Evolutionary conservation across 495 filamentous ascomycete species (phyloP).

Genomic region (Haplographium delicatum): DNA sequence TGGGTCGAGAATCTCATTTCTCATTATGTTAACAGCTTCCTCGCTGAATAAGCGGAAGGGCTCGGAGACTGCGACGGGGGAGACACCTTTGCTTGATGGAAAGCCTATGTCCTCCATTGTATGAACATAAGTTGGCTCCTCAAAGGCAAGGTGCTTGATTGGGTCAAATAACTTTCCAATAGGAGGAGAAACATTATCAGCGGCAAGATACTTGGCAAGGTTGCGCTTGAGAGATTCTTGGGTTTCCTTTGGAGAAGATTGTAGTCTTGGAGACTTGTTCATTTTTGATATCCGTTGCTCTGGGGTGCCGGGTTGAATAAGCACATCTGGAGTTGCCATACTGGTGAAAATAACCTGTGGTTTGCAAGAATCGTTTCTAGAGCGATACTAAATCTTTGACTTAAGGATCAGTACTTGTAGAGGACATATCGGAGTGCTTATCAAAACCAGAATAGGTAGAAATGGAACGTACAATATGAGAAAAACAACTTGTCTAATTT

Average conservation of each 20-base stretch:
- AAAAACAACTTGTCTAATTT: too few species aligned
- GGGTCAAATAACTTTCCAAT: constrained; percentile 24
- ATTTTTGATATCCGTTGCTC: constrained; percentile 13
- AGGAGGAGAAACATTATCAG: constrained; percentile 15
- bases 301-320: constrained; percentile 9
- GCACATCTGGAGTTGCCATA: constrained; percentile 24
- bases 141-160: constrained; percentile 21
- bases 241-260: constrained; percentile 22
- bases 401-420: too few species aligned
- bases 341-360: too few species aligned
- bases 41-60: constrained; percentile 68
- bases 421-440: too few species aligned
- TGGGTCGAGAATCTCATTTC: constrained; percentile 57
- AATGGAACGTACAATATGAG: too few species aligned
- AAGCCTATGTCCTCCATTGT: constrained; percentile 28
- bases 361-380: too few species aligned
- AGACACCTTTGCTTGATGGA: constrained; percentile 42
- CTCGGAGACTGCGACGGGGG: constrained; percentile 62
- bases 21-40: constrained; percentile 61
- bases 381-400: too few species aligned
- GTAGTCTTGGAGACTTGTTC: constrained; percentile 18
- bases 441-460: too few species aligned
- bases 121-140: constrained; percentile 22
- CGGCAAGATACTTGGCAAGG: constrained; percentile 23
- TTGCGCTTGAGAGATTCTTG: constrained; percentile 26